phyloP scores from a whole-genome alignment of 2,329 filamentous ascomycete species.

The Fusarium verticillioides region DNA sequence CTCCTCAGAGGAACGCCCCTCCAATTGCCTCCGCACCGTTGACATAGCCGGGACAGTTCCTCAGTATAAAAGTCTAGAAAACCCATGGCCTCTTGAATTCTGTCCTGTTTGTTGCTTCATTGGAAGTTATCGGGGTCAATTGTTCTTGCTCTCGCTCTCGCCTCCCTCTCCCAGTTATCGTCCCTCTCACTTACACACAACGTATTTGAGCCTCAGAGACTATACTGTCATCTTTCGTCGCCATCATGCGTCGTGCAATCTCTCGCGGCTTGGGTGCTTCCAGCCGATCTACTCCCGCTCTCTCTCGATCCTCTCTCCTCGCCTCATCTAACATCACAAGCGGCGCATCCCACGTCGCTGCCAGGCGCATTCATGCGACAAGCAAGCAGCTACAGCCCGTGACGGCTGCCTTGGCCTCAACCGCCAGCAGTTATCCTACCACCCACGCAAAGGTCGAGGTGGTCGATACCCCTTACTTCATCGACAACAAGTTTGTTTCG shows the following conservation, averaged over 20 bases:
- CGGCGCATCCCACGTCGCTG: conserved; percentile 52
- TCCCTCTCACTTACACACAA: background rate
- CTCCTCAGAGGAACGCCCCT: conserved; percentile 5
- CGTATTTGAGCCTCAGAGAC: background rate
- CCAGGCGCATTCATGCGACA: conserved; percentile 67
- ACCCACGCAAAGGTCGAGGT: conserved; percentile 76
- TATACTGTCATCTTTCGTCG: background rate
- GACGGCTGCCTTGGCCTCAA: conserved; percentile 63
- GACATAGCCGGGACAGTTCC: conserved; percentile 15
- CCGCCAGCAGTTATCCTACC: conserved; percentile 72
- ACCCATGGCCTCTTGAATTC: conserved; percentile 17
- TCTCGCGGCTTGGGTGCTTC: conserved; percentile 53
- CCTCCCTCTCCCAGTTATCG: background rate
- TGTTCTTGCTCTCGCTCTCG: background rate
- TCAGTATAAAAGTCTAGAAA: conserved; percentile 30
- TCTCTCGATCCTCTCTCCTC: conserved; percentile 46
- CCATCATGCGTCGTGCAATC: conserved; percentile 60
- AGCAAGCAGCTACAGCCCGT: conserved; percentile 63
- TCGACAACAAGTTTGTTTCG: conserved; percentile 81
- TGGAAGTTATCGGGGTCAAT: conserved; percentile 25
- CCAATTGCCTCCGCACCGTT: conserved; percentile 34
- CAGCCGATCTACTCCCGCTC: conserved; percentile 46
- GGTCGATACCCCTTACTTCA: conserved; percentile 81
- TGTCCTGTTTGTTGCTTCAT: conserved; percentile 18
- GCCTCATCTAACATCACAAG: conserved; percentile 52